Evolutionary conservation across 208 protist genomes (phyloP), one percentile per base, ranked within the genome.

Genomic region (Trypanosoma cruzi): DNA sequence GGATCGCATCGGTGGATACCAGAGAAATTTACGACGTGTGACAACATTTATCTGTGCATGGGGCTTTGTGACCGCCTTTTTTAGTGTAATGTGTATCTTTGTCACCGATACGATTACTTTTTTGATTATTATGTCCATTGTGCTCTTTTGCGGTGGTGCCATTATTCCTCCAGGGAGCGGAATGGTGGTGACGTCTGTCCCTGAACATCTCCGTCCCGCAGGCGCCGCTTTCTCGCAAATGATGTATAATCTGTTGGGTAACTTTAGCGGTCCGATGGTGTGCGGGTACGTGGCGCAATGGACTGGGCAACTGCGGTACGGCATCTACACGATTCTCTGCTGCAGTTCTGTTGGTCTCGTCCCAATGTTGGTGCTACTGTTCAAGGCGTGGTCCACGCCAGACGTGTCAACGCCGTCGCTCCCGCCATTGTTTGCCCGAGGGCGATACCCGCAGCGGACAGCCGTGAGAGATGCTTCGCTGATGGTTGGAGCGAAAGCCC

Each of bases 231-330:
- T 96, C 67, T 82, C 90, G n/a, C 84, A 92, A 58, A 90, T 86
- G 34, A 56, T 94, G n/a, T 96, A 90, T 68, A 96, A 96, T 67
- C 55, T 95, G 0, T 65, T 97, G 20, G 93, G 93, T 6, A 96
- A 95, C 80, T 97, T 96, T 55, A 87, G 82, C 61, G 93, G 93
- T 0, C 93, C 93, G 26, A 64, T 97, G n/a, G 73, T 96, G 24
- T 97, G 89, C 48, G 89, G 93, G 10, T 79, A 71, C 22, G 83
- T 97, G 16, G 86, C 93, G 3, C 68, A 92, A 13, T 62, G 36
- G 59, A 88, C 85, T 0, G 86, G 88, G 20, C 56, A 85, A 26
- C 78, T 95, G 50, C 73, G 74, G 48, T 93, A 93, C 65, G 92
- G 89, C 64, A 87, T 96, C 67, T 77, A 81, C 64, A 84, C 81